A percentile compares a stretch with the other conserved stretches of the same genome.
Conservation (phyloP, 805 yeast genomes). For the Candida broadrunensis region DNA sequence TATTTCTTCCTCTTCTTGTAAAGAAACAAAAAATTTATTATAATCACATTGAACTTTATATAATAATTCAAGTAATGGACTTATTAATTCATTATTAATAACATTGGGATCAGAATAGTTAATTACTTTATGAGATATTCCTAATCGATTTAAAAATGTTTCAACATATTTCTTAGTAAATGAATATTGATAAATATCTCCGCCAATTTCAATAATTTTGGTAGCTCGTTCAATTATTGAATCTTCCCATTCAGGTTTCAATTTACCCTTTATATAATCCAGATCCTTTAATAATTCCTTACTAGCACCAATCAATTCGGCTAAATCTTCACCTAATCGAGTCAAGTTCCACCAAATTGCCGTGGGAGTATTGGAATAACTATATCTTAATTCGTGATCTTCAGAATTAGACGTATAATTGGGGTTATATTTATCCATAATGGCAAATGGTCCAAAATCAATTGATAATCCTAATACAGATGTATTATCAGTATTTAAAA, state of each 20-base stretch:
- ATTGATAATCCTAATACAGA: constrained; percentile 83
- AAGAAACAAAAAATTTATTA: constrained; percentile 68
- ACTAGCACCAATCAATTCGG: constrained; percentile 77
- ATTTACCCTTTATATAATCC: constrained; percentile 37
- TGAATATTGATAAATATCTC: constrained; percentile 60
- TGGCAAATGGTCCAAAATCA: constrained; percentile 94
- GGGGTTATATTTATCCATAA: constrained; percentile 82
- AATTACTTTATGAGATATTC: constrained; percentile 46
- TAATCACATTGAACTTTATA: constrained; percentile 67
- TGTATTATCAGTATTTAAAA: constrained; percentile 90
- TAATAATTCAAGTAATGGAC: constrained; percentile 61
- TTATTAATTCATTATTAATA: constrained; percentile 44
- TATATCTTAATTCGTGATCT: constrained; percentile 68
- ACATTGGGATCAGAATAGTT: constrained; percentile 31
- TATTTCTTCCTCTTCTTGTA: constrained; percentile 39
- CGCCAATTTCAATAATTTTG: constrained; percentile 58
- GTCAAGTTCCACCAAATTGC: constrained; percentile 92
- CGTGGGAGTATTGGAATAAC: constrained; percentile 80
- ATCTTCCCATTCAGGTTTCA: constrained; percentile 49
- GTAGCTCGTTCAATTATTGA: constrained; percentile 60
- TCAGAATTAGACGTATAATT: constrained; percentile 87
- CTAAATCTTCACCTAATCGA: constrained; percentile 78
- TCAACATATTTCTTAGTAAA: constrained; percentile 59
- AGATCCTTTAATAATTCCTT: constrained; percentile 42
- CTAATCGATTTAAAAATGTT: constrained; percentile 64